Percentiles rank a stretch among this genome's conserved stretches.
These are phyloP conservation scores for Coemansia sp. DNA, from an alignment of 192 early-diverging fungal species.

Conservation along the genomic window DNA sequence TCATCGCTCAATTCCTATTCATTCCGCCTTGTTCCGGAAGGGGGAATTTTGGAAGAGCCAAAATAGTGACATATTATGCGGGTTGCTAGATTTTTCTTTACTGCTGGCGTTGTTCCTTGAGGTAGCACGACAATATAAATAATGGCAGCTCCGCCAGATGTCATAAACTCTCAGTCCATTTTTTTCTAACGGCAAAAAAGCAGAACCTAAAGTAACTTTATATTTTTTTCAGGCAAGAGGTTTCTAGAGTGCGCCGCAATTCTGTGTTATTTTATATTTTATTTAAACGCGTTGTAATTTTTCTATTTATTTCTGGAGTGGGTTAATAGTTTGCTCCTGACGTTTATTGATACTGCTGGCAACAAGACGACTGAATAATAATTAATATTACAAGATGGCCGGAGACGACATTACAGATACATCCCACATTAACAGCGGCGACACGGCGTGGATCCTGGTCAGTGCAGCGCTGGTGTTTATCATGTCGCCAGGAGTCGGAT, in stretches of 20 bases:
- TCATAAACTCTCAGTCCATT: conserved; percentile 5
- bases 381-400: not conserved
- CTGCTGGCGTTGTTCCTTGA: not conserved
- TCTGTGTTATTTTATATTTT: not conserved
- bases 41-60: not conserved
- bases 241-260: conserved; percentile 4
- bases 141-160: not conserved
- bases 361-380: too few relatives aligned
- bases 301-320: too few relatives aligned
- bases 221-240: not conserved
- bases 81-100: not conserved
- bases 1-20: conserved; percentile 7
- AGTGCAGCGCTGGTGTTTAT: conserved; percentile 83
- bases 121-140: not conserved
- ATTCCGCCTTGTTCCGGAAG: conserved; percentile 5
- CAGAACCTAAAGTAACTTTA: not conserved
- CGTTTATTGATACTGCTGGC: not conserved
- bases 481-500: conserved; percentile 93
- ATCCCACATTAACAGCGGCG: conserved; percentile 48
- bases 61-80: not conserved
- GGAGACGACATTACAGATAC: conserved; percentile 26
- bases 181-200: not conserved
- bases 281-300: not conserved
- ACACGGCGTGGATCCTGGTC: conserved; percentile 70
- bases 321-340: not conserved